Base-by-base conservation (phyloP, 1,284 basidiomycete species). In the Fomitiporia mediterranea region DNA sequence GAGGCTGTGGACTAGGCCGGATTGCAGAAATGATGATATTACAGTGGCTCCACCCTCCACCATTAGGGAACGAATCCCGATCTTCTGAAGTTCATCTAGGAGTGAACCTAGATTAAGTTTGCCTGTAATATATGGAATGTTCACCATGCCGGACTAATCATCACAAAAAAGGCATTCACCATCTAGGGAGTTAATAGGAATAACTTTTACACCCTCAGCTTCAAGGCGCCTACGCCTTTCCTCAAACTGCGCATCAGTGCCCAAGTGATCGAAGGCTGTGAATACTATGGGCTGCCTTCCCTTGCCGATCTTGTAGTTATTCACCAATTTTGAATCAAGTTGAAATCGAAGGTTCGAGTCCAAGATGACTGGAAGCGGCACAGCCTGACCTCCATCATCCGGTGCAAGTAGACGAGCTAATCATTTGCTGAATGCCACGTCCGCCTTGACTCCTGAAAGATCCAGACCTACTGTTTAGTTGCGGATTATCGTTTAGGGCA, bases 21-120 rank as follows among this genome's bases (percentile, higher is more conserved):
- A 71, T 1, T 69, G 65, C 19, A 97, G 73, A 70, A 96, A 93
- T 1, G 89, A 84, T 15, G 79, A 76, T 56, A 99, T 94, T 57
- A 98, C 79, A 3, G 74, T 72, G 3, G 92, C 89, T 15, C 96
- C 96, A 51, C 96, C 96, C 74, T 99, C 96, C 8, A 98, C 88
- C 96, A 99, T 99, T 52, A 98, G 74, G 2, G 86, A 86, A 6
- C 71, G 71, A 57, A 97, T 77, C 8, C 81, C 83, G 23, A 79
- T 46, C 2, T 15, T 25, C 3, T 55, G 30, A 3, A 59, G 52
- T 17, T 55, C 38, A 34, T 3, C 11, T 9, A 55, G 19, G 25
- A 59, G 49, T 3, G 27, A 19, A n/a, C 8, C 7, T 11, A 59
- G 23, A 38, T 55, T 43, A 44, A 59, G 57, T n/a, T 39, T 55